phyloP scores from a whole-genome alignment of 306 rosid genomes.

The Canavalia ensiformis region DNA sequence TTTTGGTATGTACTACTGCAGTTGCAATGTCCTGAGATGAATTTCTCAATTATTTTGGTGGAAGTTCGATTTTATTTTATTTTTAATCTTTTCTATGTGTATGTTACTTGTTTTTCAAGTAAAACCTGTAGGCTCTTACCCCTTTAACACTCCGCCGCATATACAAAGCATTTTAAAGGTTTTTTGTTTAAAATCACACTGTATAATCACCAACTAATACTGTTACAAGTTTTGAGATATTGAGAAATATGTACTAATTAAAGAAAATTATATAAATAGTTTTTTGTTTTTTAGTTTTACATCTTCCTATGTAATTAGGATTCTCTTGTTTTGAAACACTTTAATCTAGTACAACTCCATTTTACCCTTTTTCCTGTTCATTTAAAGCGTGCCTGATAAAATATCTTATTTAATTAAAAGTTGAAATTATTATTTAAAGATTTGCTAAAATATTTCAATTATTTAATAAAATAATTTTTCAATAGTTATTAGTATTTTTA shows the following conservation, averaged over 20 bases:
- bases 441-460: no score
- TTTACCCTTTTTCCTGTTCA: background rate
- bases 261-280: background rate
- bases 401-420: no score
- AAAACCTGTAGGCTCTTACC: constrained; percentile 42
- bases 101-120: constrained; percentile 47
- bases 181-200: constrained; percentile 38
- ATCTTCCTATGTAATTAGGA: background rate
- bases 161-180: constrained; percentile 27
- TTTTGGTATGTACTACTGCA: constrained; percentile 50
- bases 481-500: no score
- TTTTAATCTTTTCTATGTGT: no score
- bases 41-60: constrained; percentile 62
- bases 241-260: background rate
- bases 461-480: no score
- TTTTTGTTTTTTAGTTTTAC: background rate
- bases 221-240: constrained; percentile 18
- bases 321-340: constrained; percentile 10
- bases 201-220: constrained; percentile 25
- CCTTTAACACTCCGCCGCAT: constrained; percentile 28
- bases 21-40: constrained; percentile 51
- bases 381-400: no score
- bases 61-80: constrained; percentile 54
- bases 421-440: no score
- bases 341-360: constrained; percentile 8